A percentile compares a stretch with the other conserved stretches of the same genome.
These are phyloP conservation scores for Phytophthora pistaciae DNA, from an alignment of 352 stramenopile species.

Conservation along the genomic window DNA sequence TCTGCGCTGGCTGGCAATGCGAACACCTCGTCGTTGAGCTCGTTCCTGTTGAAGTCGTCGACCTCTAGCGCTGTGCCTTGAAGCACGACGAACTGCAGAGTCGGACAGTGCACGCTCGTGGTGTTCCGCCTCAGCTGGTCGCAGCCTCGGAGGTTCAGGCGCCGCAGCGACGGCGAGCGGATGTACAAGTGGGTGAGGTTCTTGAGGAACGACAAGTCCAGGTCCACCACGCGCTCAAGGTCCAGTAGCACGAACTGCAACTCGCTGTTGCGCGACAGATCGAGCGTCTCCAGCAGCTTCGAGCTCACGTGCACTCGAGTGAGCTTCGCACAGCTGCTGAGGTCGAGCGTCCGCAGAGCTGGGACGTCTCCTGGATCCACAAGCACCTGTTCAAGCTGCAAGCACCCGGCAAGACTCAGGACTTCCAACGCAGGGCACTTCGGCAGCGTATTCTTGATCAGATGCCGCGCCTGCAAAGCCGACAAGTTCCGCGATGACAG, in stretches of 20 bases:
- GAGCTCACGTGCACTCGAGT: conserved; percentile 67
- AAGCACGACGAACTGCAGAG: conserved; percentile 44
- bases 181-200: conserved; percentile 66
- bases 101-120: conserved; percentile 50
- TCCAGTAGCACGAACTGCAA: conserved; percentile 63
- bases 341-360: conserved; percentile 43
- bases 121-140: conserved; percentile 45
- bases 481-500: conserved; percentile 62
- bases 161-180: conserved; percentile 45
- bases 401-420: conserved; percentile 56
- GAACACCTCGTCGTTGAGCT: conserved; percentile 29
- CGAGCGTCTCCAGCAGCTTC: conserved; percentile 43
- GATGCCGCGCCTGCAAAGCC: conserved; percentile 42
- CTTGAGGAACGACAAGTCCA: conserved; percentile 77
- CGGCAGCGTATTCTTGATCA: conserved; percentile 55
- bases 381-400: conserved; percentile 64
- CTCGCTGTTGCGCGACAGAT: conserved; percentile 53
- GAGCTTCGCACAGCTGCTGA: conserved; percentile 60
- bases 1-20: conserved; percentile 11
- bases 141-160: conserved; percentile 60
- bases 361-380: conserved; percentile 68
- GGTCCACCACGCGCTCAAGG: conserved; percentile 30
- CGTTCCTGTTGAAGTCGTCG: conserved; percentile 45
- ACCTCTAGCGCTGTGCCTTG: conserved; percentile 54
- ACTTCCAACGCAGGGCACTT: conserved; percentile 33